These are phyloP conservation scores for Xylaria sp. DNA, from an alignment of 2,329 filamentous ascomycete species.

Conservation along the genomic window DNA sequence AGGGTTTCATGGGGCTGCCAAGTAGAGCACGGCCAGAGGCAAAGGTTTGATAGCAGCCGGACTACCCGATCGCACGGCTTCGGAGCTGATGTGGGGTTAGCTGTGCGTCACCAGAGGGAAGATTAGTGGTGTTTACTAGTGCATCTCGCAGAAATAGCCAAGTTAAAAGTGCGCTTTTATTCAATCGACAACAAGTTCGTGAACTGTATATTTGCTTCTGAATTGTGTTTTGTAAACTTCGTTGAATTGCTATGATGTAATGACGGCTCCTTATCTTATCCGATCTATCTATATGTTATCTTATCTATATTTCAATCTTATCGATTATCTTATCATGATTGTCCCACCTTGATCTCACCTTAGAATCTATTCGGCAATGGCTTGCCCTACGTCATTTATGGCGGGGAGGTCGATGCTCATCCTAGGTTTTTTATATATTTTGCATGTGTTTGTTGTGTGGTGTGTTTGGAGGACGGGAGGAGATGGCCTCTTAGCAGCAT, in stretches of 20 bases:
- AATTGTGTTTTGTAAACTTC: too few species aligned
- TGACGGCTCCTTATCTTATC: constrained; percentile 1
- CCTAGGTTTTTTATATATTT: background rate
- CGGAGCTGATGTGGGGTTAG: background rate
- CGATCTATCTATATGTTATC: background rate
- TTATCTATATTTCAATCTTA: background rate
- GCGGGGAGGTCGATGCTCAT: background rate
- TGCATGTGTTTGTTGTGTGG: background rate
- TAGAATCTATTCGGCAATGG: background rate
- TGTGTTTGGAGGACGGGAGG: background rate
- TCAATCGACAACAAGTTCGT: background rate
- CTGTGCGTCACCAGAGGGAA: background rate
- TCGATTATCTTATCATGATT: background rate
- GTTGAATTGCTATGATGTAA: background rate
- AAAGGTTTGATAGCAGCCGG: constrained; percentile 7
- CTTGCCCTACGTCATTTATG: background rate
- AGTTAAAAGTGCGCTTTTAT: constrained; percentile 20
- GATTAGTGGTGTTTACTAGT: background rate
- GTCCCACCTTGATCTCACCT: background rate
- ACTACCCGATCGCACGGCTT: background rate
- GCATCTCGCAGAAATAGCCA: constrained; percentile 1
- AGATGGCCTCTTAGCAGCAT: background rate
- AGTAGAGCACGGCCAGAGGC: constrained; percentile 20
- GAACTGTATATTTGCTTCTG: background rate
- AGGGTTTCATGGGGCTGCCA: constrained; percentile 21